Base-by-base conservation (phyloP, 805 yeast species). In the Yueomyces sp. region DNA sequence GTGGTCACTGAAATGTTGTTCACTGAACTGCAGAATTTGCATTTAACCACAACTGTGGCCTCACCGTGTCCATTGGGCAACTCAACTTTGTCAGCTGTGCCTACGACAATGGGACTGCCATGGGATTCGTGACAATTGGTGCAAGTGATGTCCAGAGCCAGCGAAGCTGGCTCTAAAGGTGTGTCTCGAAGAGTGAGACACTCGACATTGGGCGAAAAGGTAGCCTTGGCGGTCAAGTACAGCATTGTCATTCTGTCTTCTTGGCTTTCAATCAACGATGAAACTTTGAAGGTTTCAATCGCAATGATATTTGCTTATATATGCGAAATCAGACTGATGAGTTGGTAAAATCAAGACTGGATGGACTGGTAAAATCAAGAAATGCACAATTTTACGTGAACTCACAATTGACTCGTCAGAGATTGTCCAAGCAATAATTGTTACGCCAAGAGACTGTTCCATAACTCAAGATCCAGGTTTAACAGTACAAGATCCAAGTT, bases 111-210 rank as follows among this genome's bases (percentile, higher is more conserved):
- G 12, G 76, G 75, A 51, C 86, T 84, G 26, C 73, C 74, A 60
- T 90, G 94, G 5, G 59, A 62, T 48, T 85, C 94, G 48, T 88
- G 75, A 63, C 98, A 90, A 37, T 73, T 70, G 2, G 81, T 79
- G 59, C 98, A 90, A 52, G 73, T 73, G 12, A 87, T 69, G 45
- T 68, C 71, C 64, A 90, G 85, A 1, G 81, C 72, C 62, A 81
- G 90, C 50, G 81, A 86, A 53, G 77, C 86, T 0, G 92, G 90
- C 1, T 63, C 51, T 8, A 65, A 68, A 2, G 70, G 66, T 0
- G 77, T 60, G 54, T 90, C 95, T 3, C 68, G 60, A 3, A 90
- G 82, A 40, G 64, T 63, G 4, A 85, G 57, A 36, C 67, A 70
- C 11, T 74, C 71, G 36, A 82, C 77, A 46, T 76, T 77, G 26